Base-by-base conservation (phyloP, 805 yeast genomes). In the Nakazawaea wickerhamii region DNA sequence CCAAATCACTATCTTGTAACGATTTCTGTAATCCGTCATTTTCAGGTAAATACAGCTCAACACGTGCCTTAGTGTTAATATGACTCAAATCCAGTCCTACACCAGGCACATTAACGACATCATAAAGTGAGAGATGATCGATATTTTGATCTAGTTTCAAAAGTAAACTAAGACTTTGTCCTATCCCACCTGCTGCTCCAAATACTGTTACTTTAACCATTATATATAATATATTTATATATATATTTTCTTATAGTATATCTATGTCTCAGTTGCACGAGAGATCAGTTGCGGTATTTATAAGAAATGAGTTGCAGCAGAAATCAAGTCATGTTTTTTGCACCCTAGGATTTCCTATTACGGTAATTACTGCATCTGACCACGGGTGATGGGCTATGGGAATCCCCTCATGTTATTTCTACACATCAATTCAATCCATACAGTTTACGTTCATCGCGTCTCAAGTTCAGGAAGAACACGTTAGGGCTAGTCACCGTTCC, bases 151-250 rank as follows among this genome's bases (percentile, higher is more conserved):
- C 77, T 47, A 87, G 68, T 64, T 88, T 88, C 53, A 88, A 70
- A 49, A 88, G 72, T 43, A 89, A 76, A 11, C 95, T 86, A 48
- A 88, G 72, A 33, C 96, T 95, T 71, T 89, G 96, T 43, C 96
- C 96, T 59, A 88, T 88, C 48, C 96, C 96, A 55, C 95, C 95
- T 42, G 91, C 89, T 45, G 96, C 96, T 51, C 96, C 96, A 41
- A 82, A 72, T 47, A 88, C 89, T 44, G 95, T 75, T 41, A 86
- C 95, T 71, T 87, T 88, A 19, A 53, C 54, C 59, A 55, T 55
- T 45, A 3, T 19, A 9, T 20, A 8, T n/a, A 20, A 6, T 33
- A 17, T 33, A 9, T 33, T 10, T 15, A 33, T 33, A 33, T 10
- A 10, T 32, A 19, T 19, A 20, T 32, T 10, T 19, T 11, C 20